Percentiles rank a stretch among this genome's conserved stretches.
Evolutionary conservation across 805 yeast genomes (phyloP).

Genomic region (Sugiyamaella mastotermitis): DNA sequence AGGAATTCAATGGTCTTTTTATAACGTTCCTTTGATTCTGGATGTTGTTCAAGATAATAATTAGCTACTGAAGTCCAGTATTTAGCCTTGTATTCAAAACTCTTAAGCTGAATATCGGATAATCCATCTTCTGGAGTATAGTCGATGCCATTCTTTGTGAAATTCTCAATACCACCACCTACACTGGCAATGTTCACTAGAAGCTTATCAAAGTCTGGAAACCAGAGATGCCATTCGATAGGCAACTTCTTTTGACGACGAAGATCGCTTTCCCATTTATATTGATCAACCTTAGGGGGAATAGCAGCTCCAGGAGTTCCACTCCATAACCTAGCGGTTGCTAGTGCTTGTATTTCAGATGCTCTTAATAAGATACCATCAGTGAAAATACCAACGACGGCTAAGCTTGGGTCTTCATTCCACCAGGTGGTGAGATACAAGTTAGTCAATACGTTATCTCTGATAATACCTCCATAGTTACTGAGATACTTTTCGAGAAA

Average conservation of each 20-base stretch:
- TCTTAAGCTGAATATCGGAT: conserved; percentile 4
- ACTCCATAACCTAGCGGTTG: conserved; percentile 12
- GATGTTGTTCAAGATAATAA: conserved; percentile 7
- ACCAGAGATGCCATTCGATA: conserved; percentile 14
- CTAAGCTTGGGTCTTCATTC: conserved; percentile 33
- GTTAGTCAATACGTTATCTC: conserved; percentile 29
- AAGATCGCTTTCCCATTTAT: conserved; percentile 9
- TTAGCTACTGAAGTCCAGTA: conserved; percentile 6
- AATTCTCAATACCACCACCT: conserved; percentile 6
- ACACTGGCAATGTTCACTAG: conserved; percentile 5
- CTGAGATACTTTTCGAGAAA: conserved; percentile 17
- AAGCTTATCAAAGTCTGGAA: conserved; percentile 9
- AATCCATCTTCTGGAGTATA: not conserved
- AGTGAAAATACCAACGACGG: conserved; percentile 14
- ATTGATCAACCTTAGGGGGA: conserved; percentile 7
- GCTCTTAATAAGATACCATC: conserved; percentile 12
- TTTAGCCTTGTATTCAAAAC: conserved; percentile 3
- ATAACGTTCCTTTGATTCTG: conserved; percentile 3
- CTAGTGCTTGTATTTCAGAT: conserved; percentile 12
- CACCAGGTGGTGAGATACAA: conserved; percentile 36
- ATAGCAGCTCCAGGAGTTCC: conserved; percentile 4
- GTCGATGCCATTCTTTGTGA: conserved; percentile 3
- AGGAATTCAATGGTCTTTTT: conserved; percentile 1
- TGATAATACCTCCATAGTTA: conserved; percentile 14
- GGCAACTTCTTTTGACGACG: conserved; percentile 1